A percentile compares a stretch with the other conserved stretches of the same genome.
Evolutionary conservation across 2,329 filamentous ascomycete species (phyloP).

Genomic region (Fusarium musae): DNA sequence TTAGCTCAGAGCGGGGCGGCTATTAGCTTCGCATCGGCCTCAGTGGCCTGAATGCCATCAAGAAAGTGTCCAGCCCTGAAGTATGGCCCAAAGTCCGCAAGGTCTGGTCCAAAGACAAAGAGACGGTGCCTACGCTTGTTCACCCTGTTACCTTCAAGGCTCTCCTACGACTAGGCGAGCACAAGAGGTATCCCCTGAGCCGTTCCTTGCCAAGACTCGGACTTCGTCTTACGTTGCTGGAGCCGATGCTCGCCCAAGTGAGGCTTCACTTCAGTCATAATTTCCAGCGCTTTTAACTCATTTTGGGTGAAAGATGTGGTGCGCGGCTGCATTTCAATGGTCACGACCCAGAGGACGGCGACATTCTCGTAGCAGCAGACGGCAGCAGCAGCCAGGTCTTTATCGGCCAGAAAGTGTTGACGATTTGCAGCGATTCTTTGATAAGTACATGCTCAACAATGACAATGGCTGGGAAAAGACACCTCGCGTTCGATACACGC

Average conservation of each 20-base stretch:
- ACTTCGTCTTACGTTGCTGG: neutral
- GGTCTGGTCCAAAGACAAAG: neutral
- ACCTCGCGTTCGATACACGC: neutral
- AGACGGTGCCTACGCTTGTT: neutral
- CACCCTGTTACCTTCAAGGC: neutral
- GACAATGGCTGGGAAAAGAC: neutral
- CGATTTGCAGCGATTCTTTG: neutral
- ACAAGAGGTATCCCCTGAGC: neutral
- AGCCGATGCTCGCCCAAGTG: neutral
- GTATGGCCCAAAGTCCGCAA: neutral
- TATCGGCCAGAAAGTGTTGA: neutral
- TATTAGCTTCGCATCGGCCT: neutral
- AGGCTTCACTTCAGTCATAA: neutral
- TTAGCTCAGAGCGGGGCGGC: neutral
- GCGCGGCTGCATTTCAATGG: neutral
- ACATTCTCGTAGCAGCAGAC: neutral
- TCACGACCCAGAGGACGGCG: neutral
- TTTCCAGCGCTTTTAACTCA: neutral
- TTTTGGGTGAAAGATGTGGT: neutral
- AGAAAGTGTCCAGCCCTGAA: neutral
- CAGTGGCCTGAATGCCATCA: neutral
- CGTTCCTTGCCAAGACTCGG: neutral
- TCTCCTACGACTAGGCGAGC: neutral
- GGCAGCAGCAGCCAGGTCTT: neutral
- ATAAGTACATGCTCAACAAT: neutral